Evolutionary conservation across 75 land plant genomes (phyloP), one percentile per base, ranked within the genome.

Genomic region (Pseudotsuga menziesii): DNA sequence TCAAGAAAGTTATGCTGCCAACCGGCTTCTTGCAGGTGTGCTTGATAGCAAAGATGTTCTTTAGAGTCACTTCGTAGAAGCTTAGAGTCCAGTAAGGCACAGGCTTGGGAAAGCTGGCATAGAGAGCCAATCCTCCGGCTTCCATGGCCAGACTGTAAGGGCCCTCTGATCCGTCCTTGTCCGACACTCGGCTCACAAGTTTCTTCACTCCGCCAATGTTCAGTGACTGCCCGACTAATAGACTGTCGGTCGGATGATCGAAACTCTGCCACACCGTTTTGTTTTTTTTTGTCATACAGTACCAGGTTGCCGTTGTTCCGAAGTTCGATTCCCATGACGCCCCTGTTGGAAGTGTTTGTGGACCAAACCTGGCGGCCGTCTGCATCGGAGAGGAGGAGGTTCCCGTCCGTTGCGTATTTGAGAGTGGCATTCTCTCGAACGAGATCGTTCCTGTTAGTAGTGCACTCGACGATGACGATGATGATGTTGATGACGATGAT

Each of bases 231-330:
- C 88, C 89, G 12, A 79, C 75, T 2, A 91, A 3, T 4, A 91
- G 83, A 8, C 84, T 83, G 81, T 91, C 93, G 20, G 85, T 80
- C 11, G 93, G 85, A 27, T 74, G 74, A 56, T 91, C 89, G 73
- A 87, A 89, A 66, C 89, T 89, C 57, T 89, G 91, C 91, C 91
- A 89, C 9, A 91, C 61, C 23, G 76, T 76, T 56, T 48, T 66
- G 29, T 78, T 81, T 12, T 41, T n/a, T 70, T 2, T 39, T 23
- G 62, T 86, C 84, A 11, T 69, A 61, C 25, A 91, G 81, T 20
- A 89, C 89, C 67, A 86, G 4, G 69, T 91, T 89, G 56, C 87
- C 91, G 22, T 56, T 74, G 29, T 82, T 74, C 0, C 74, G 79
- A 17, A 86, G 48, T 14, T 58, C 64, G 71, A 87, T 25, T 11